Conservation (phyloP, 208 protist genomes). For the Leishmania amazonensis region DNA sequence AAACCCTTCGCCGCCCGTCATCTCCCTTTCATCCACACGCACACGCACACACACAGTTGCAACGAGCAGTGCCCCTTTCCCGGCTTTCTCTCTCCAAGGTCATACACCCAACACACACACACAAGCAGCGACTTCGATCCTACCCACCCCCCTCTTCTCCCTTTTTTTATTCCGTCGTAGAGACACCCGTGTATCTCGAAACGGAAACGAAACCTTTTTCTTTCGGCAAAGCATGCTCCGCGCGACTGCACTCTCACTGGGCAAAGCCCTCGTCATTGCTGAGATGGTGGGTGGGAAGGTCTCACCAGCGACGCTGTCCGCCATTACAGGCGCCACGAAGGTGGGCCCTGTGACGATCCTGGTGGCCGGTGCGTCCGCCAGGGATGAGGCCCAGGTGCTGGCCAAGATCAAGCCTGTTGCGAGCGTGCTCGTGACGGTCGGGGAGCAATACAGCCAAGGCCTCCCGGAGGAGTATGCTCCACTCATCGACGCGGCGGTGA, state of each 20-base stretch:
- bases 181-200: not conserved
- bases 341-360: slow-evolving; percentile 86
- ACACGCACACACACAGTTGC: not conserved
- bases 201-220: not conserved
- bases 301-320: slow-evolving; percentile 75
- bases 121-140: not conserved
- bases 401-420: slow-evolving; percentile 79
- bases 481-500: slow-evolving; percentile 56
- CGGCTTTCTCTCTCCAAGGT: not conserved
- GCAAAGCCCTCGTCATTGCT: slow-evolving; percentile 76
- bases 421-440: slow-evolving; percentile 71
- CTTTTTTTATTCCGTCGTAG: not conserved
- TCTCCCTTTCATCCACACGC: not conserved
- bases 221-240: slow-evolving; percentile 52
- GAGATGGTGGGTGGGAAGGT: slow-evolving; percentile 73
- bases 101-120: not conserved
- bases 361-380: slow-evolving; percentile 66
- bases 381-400: slow-evolving; percentile 43
- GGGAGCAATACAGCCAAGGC: slow-evolving; percentile 75
- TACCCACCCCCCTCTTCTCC: too few relatives aligned
- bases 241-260: slow-evolving; percentile 28
- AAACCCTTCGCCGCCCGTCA: not conserved
- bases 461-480: slow-evolving; percentile 86
- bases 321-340: slow-evolving; percentile 87
- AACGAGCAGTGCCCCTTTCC: not conserved